Evolutionary conservation across 768 basidiomycete species (phyloP).

Genomic region (Trametes coccinea): DNA sequence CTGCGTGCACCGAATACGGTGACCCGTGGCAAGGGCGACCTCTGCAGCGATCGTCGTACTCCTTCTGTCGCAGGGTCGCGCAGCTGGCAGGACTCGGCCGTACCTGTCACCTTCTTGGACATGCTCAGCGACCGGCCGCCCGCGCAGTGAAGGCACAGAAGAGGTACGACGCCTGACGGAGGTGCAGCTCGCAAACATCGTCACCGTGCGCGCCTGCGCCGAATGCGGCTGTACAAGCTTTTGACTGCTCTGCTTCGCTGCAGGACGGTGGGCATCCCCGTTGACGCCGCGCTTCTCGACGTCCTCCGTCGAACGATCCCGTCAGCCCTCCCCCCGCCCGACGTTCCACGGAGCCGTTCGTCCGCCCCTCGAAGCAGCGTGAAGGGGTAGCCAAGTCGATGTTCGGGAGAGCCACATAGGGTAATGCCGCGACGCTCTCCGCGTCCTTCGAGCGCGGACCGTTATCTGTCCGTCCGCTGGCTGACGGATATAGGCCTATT

Average conservation of each 20-base stretch:
- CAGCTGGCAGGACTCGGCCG: too few relatives aligned
- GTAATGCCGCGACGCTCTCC: not conserved
- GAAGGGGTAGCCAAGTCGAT: not conserved
- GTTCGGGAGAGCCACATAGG: not conserved
- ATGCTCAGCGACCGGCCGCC: too few relatives aligned
- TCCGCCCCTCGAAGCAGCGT: not conserved
- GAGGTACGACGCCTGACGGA: too few relatives aligned
- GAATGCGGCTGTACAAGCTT: not conserved
- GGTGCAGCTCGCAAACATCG: not conserved
- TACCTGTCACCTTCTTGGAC: too few relatives aligned
- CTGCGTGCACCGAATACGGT: not conserved
- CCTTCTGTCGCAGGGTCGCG: too few relatives aligned
- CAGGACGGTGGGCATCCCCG: not conserved
- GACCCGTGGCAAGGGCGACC: not conserved
- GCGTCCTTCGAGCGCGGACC: not conserved
- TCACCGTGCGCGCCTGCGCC: not conserved
- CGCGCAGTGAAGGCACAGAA: too few relatives aligned
- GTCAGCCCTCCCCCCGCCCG: not conserved
- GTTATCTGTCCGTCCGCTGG: not conserved
- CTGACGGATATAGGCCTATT: not conserved
- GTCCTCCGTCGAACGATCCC: slow-evolving; percentile 13
- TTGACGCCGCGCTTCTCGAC: slow-evolving; percentile 10
- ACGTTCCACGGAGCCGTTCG: not conserved
- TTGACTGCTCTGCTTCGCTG: slow-evolving; percentile 7
- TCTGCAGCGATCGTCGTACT: too few relatives aligned